A percentile compares a stretch with the other conserved stretches of the same genome.
Conservation (phyloP, 257 asterid genomes). For the Solanum chilense region DNA sequence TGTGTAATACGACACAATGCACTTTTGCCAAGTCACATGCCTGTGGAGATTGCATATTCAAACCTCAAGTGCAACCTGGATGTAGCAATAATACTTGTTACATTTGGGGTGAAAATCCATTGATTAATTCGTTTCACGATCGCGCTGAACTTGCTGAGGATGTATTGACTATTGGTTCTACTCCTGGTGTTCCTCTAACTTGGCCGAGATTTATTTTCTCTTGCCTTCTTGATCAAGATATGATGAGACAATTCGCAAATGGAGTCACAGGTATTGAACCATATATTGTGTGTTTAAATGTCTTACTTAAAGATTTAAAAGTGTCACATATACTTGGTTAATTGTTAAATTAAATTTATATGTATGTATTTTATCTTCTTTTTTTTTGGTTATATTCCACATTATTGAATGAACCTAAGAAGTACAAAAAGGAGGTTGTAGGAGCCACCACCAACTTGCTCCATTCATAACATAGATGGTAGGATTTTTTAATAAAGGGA, state of each 20-base stretch:
- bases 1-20: not conserved
- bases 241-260: not conserved
- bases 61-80: not conserved
- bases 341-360: not conserved
- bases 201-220: not conserved
- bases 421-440: not conserved
- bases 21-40: not conserved
- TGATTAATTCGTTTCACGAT: not conserved
- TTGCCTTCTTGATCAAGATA: not conserved
- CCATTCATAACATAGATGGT: too few relatives aligned
- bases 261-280: not conserved
- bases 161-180: not conserved
- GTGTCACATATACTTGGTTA: not conserved
- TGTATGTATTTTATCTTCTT: not conserved
- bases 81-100: not conserved
- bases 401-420: not conserved
- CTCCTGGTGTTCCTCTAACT: not conserved
- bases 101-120: not conserved
- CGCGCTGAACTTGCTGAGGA: not conserved
- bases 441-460: too few relatives aligned
- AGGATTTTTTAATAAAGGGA: too few relatives aligned
- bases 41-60: not conserved
- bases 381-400: rapidly evolving
- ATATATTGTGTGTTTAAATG: not conserved
- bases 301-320: not conserved